Base-by-base conservation (phyloP, 306 rosid species). In the Vigna unguiculata region DNA sequence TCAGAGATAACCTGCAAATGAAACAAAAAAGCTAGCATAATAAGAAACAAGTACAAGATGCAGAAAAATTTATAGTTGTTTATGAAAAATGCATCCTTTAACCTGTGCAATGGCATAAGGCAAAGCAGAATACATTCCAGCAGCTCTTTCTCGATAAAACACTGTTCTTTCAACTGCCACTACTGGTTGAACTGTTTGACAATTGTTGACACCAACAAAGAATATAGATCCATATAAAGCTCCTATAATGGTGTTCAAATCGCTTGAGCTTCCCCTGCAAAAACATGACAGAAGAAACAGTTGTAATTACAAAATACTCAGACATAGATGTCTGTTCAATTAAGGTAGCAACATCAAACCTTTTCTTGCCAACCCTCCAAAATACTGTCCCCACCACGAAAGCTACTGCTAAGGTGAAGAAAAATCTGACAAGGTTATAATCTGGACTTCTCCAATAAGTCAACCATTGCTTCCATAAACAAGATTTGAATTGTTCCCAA, bases 371-470 rank as follows among this genome's bases (percentile, higher is more conserved):
- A 51, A 89, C 89, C 43, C 78, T 78, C 97, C 97, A 95, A 80
- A 95, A 95, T 36, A 95, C 81, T 16, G 93, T 80, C 13, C 99
- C 99, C 25, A 95, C 75, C 89, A 95, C 54, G 17, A 95, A 86
- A 46, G 97, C 92, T 63, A 91, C 84, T 66, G 77, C 82, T 69
- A 95, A 85, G 52, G 99, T 87, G 84, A 90, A 95, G 69, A 89
- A 87, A 81, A 45, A 84, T 86, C 97, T 85, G 3, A 95, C 99
- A 67, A 95, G 97, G 60, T 95, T 95, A 60, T 95, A 91, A 66
- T 91, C 97, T 41, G 99, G 99, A 85, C 90, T 89, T 78, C 99
- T 79, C 99, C 99, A 95, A 16, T 95, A 89, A 32, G 96, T 92
- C 86, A 88, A 77, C 97, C 97, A 88, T 30, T 95, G 97, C 82